Evolutionary conservation across 2,329 filamentous ascomycete species (phyloP).

Genomic region (Fusarium austroafricanum): DNA sequence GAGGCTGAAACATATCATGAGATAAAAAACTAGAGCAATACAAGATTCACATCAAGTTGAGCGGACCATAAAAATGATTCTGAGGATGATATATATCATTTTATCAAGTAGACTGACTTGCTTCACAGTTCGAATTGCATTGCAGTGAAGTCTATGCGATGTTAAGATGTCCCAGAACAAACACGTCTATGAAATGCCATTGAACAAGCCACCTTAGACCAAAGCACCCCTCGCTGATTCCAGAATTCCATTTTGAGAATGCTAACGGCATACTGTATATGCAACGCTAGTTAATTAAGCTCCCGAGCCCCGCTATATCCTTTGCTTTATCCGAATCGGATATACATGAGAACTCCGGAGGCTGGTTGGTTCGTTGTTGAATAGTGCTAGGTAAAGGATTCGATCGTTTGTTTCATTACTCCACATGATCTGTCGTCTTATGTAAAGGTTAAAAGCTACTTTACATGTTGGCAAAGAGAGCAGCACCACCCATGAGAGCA

Average conservation of each 20-base stretch:
- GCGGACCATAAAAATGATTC: not conserved
- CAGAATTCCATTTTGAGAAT: not conserved
- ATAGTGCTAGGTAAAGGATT: not conserved
- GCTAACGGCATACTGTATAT: slow-evolving; percentile 10
- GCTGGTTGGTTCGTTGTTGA: not conserved
- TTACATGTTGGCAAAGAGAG: slow-evolving; percentile 59
- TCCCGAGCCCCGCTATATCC: slow-evolving; percentile 9
- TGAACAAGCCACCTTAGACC: not conserved
- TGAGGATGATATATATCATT: not conserved
- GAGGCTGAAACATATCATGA: not conserved
- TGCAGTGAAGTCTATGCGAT: not conserved
- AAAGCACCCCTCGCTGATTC: not conserved
- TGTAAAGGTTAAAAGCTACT: not conserved
- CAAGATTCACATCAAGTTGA: not conserved
- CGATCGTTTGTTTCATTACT: slow-evolving; percentile 27
- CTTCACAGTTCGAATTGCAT: too few species aligned
- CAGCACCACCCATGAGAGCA: slow-evolving; percentile 61
- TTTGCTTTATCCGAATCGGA: not conserved
- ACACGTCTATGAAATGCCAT: not conserved
- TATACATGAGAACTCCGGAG: not conserved
- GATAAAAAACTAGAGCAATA: not conserved
- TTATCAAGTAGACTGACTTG: too few species aligned
- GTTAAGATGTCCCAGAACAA: not conserved
- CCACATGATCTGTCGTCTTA: not conserved
- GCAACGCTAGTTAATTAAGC: slow-evolving; percentile 14